These are phyloP conservation scores for Termitomyces heimii DNA, from an alignment of 768 basidiomycete genomes.

Conservation along the genomic window DNA sequence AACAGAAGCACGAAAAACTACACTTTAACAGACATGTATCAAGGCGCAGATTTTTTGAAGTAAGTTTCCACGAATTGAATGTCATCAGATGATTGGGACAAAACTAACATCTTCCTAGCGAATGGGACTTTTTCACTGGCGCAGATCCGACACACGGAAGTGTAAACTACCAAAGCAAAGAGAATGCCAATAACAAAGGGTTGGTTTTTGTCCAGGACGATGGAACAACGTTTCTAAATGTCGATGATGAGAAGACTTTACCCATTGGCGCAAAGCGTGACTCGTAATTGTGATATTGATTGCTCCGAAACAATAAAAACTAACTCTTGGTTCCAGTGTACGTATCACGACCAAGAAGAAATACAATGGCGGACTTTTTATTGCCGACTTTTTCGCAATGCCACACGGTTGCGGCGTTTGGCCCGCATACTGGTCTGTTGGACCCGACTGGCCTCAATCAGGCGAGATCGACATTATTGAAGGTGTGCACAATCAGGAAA, in stretches of 20 bases:
- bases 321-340: conserved; percentile 35
- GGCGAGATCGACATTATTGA: conserved; percentile 76
- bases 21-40: conserved; percentile 28
- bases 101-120: conserved; percentile 25
- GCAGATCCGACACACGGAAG: conserved; percentile 66
- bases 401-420: conserved; percentile 66
- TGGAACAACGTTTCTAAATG: conserved; percentile 52
- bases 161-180: conserved; percentile 51
- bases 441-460: conserved; percentile 44
- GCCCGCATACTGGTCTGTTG: conserved; percentile 49
- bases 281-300: conserved; percentile 31
- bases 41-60: conserved; percentile 57
- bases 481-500: conserved; percentile 53
- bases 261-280: conserved; percentile 49
- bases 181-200: conserved; percentile 41
- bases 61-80: conserved; percentile 21
- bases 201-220: conserved; percentile 60
- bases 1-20: conserved; percentile 16
- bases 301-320: neutral
- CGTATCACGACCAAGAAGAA: conserved; percentile 61
- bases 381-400: conserved; percentile 67
- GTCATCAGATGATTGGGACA: neutral
- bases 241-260: conserved; percentile 50
- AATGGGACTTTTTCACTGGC: conserved; percentile 61
- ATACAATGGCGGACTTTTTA: conserved; percentile 66